These are phyloP conservation scores for Amanita exitialis DNA, from an alignment of 768 basidiomycete species.

Conservation along the genomic window DNA sequence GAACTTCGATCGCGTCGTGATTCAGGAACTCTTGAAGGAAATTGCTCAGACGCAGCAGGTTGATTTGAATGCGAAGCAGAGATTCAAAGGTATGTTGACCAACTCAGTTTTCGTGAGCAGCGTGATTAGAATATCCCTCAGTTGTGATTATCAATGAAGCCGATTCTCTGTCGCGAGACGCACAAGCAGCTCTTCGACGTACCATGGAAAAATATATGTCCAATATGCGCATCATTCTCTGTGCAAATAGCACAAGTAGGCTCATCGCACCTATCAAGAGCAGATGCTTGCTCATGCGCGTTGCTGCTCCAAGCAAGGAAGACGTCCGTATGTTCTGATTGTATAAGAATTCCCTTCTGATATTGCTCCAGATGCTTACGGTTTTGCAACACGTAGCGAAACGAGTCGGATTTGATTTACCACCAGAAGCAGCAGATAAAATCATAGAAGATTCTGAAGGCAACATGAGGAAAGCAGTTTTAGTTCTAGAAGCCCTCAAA, in stretches of 20 bases:
- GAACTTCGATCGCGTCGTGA: conserved; percentile 88
- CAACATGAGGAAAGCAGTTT: conserved; percentile 89
- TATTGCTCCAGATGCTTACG: conserved; percentile 52
- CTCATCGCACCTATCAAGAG: conserved; percentile 96
- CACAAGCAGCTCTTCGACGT: conserved; percentile 90
- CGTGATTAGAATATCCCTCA: conserved; percentile 18
- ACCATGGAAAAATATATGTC: conserved; percentile 99
- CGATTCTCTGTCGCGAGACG: conserved; percentile 89
- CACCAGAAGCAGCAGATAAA: conserved; percentile 60
- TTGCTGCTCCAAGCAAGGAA: conserved; percentile 72
- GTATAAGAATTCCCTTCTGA: not conserved
- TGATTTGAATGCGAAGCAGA: conserved; percentile 87
- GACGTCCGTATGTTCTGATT: conserved; percentile 41
- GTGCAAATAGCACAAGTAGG: conserved; percentile 89
- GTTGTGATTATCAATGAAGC: conserved; percentile 99
- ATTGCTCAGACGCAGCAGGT: conserved; percentile 99
- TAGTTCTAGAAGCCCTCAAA: conserved; percentile 91
- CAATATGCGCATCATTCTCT: conserved; percentile 93
- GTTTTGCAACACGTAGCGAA: conserved; percentile 77
- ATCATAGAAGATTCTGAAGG: conserved; percentile 79
- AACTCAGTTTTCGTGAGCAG: not conserved
- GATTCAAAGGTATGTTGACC: conserved; percentile 75
- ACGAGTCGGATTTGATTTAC: conserved; percentile 74
- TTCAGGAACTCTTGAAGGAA: conserved; percentile 95
- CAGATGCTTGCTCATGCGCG: conserved; percentile 88